Evolutionary conservation across 768 basidiomycete genomes (phyloP).

Genomic region (Tricholoma bakamatsutake): DNA sequence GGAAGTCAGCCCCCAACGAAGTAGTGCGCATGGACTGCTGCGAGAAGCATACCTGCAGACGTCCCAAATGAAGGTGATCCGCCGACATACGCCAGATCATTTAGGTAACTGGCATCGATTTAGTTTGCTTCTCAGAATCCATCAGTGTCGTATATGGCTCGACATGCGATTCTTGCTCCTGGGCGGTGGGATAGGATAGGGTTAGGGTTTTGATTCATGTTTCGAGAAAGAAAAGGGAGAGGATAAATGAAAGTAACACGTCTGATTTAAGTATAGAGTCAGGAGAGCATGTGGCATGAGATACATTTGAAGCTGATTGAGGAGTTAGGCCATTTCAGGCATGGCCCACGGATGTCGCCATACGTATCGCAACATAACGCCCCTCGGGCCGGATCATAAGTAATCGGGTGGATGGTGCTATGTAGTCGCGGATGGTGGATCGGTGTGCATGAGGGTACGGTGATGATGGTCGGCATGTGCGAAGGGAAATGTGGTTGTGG

Average conservation of each 20-base stretch:
- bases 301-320: neutral
- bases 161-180: neutral
- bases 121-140: neutral
- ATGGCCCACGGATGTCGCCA: neutral
- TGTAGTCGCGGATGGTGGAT: too few species aligned
- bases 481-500: neutral
- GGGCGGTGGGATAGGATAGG: neutral
- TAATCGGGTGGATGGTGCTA: neutral
- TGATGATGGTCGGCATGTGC: neutral
- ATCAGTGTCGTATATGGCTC: neutral
- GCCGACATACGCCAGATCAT: neutral
- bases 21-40: neutral
- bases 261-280: neutral
- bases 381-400: neutral
- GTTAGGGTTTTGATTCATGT: neutral
- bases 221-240: slow-evolving; percentile 1
- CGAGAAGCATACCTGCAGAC: neutral
- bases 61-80: neutral
- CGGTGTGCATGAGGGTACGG: neutral
- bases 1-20: neutral
- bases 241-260: neutral
- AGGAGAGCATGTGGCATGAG: neutral
- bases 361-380: neutral
- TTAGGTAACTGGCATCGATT: neutral
- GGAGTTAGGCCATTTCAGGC: neutral